These are phyloP conservation scores for Periconia sp. DNA, from an alignment of 2,329 filamentous ascomycete genomes.

Conservation along the genomic window DNA sequence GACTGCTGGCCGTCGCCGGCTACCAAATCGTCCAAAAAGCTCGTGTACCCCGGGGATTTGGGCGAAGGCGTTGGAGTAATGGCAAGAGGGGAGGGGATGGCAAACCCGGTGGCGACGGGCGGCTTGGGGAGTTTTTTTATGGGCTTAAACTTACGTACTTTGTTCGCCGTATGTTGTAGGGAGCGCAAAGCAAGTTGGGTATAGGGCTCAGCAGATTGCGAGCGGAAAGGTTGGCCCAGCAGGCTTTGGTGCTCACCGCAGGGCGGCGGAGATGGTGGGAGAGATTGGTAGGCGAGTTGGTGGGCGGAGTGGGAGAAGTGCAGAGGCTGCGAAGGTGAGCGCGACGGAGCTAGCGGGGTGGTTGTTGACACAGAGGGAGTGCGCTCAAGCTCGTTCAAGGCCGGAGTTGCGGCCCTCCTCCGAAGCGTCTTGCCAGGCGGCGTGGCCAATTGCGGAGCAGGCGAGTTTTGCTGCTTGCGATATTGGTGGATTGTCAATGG, in stretches of 20 bases:
- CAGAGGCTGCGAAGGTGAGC: constrained; percentile 21
- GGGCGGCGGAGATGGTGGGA: constrained; percentile 21
- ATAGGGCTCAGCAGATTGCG: constrained; percentile 32
- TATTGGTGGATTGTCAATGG: constrained; percentile 44
- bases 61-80: constrained; percentile 17
- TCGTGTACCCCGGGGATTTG: constrained; percentile 20
- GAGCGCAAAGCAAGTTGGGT: constrained; percentile 13
- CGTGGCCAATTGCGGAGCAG: constrained; percentile 28
- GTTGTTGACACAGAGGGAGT: constrained; percentile 14
- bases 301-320: constrained; percentile 34
- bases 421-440: constrained; percentile 37
- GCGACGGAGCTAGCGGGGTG: constrained; percentile 12
- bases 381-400: constrained; percentile 35
- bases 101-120: constrained; percentile 15
- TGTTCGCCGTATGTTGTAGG: constrained; percentile 9
- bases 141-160: constrained; percentile 34
- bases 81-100: constrained; percentile 13
- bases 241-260: constrained; percentile 10
- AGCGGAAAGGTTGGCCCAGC: constrained; percentile 22
- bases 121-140: constrained; percentile 41
- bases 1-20: constrained; percentile 19
- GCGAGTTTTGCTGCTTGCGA: constrained; percentile 41
- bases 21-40: constrained; percentile 21
- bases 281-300: constrained; percentile 21
- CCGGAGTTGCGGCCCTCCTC: constrained; percentile 39